Conservation (phyloP, 164 flowering plant genomes). For the Sedum album region DNA sequence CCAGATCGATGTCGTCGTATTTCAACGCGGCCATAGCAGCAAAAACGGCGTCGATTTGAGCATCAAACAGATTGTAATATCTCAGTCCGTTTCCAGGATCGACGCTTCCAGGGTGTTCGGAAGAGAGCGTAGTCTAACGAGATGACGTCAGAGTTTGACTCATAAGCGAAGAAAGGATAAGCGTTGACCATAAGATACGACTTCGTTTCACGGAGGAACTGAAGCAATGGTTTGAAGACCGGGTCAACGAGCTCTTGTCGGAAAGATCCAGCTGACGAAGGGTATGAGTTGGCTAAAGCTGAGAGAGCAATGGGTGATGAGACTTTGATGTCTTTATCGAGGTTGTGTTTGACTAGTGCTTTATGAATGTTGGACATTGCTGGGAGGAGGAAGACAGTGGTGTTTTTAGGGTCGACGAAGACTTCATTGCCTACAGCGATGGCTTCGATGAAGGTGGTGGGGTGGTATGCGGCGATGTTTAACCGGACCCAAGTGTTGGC, state of each 20-base stretch:
- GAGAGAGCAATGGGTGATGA: slow-evolving; percentile 46
- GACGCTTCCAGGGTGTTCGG: slow-evolving; percentile 11
- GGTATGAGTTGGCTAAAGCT: slow-evolving; percentile 11
- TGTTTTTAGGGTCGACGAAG: slow-evolving; percentile 44
- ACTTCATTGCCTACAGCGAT: slow-evolving; percentile 71
- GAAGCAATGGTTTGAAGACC: slow-evolving; percentile 11
- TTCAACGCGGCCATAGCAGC: slow-evolving; percentile 14
- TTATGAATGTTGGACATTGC: slow-evolving; percentile 51
- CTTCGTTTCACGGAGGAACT: slow-evolving; percentile 11
- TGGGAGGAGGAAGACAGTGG: slow-evolving; percentile 42
- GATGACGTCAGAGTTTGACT: slow-evolving; percentile 15
- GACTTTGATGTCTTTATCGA: slow-evolving; percentile 35
- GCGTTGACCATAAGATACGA: slow-evolving; percentile 15
- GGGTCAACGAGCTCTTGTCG: slow-evolving; percentile 13
- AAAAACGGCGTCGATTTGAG: slow-evolving; percentile 21
- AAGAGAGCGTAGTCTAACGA: slow-evolving; percentile 19
- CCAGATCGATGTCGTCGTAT: slow-evolving; percentile 13
- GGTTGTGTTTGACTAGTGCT: slow-evolving; percentile 32
- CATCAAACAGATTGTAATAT: slow-evolving; percentile 16
- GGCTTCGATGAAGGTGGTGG: slow-evolving; percentile 43
- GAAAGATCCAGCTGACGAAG: slow-evolving; percentile 12
- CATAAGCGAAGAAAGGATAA: slow-evolving; percentile 14
- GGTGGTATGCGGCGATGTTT: slow-evolving; percentile 46
- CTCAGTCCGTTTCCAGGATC: slow-evolving; percentile 12
- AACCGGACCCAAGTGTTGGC: slow-evolving; percentile 35